Evolutionary conservation across 192 early-diverging fungal species (phyloP), one percentile per base, ranked within the genome.

Genomic region (Linnemannia hyalina): DNA sequence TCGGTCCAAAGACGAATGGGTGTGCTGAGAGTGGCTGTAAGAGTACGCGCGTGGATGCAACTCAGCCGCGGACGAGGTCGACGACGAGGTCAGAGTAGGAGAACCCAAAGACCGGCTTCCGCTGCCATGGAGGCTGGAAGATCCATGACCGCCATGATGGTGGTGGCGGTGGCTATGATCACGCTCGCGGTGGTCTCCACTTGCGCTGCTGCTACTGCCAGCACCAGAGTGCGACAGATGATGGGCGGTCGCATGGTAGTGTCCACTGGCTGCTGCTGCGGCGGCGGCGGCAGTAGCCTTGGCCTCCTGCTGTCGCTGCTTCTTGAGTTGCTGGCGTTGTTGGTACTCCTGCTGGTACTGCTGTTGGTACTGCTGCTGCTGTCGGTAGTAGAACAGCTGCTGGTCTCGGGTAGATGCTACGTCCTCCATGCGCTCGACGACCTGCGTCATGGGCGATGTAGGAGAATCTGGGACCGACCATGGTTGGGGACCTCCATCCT

Each of bases 281-380:
- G 77, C 73, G 55, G 77, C 70, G 8, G 75, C 75, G 29, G 75
- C 52, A 7, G 76, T 68, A 70, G 46, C 74, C 55, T 52, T 82
- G 29, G 80, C 65, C 4, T 60, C 73, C 49, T 70, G 73, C 26
- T 74, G 72, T 11, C 74, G 72, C 22, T 83, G 76, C 38, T 74
- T 70, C 70, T 77, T 73, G 26, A 73, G 76, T 3, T n/a, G 69
- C 26, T 82, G 81, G 22, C 69, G 70, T 32, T 83, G 82, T 18
- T 68, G 55, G n/a, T 76, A 68, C 46, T 76, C 60, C 36, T 76
- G 75, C 54, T 83, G 82, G 70, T 78, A 77, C 36, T 83, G 81
- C 46, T 83, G 81, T 42, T 77, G 70, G 42, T 83, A 83, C 65
- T 83, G 82, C 38, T 83, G 82, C 23, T 83, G 82, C 32, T 83